These are phyloP conservation scores for Neoboletus brunneissimus DNA, from an alignment of 768 basidiomycete species.

Conservation along the genomic window DNA sequence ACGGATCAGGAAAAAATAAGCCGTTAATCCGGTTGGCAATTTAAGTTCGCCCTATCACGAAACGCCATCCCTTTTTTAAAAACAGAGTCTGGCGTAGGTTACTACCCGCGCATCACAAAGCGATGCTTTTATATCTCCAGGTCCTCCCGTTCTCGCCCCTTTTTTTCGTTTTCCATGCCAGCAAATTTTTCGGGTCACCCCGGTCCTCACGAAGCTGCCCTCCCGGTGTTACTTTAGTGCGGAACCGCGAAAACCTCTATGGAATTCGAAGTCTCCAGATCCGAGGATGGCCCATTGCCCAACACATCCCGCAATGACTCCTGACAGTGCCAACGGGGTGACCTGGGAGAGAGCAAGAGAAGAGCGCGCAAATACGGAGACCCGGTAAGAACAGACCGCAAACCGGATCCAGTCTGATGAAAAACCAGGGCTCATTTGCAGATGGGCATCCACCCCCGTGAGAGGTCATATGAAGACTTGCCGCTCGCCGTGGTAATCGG, in stretches of 20 bases:
- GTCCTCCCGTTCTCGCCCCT: background rate
- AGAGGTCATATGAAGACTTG: conserved; percentile 20
- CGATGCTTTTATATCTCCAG: background rate
- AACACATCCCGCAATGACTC: background rate
- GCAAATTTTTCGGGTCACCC: background rate
- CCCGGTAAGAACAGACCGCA: conserved; percentile 12
- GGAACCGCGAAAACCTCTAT: conserved; percentile 14
- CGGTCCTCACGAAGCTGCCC: background rate
- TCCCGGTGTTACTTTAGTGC: conserved; percentile 2
- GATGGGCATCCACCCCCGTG: conserved; percentile 10
- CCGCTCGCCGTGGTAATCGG: conserved; percentile 25
- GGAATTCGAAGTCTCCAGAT: conserved; percentile 15
- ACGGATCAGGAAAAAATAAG: conserved; percentile 23
- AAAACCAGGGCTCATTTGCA: conserved; percentile 6
- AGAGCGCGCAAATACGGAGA: conserved; percentile 1
- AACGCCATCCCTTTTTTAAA: conserved; percentile 5
- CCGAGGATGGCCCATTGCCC: conserved; percentile 9
- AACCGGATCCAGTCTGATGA: conserved; percentile 20
- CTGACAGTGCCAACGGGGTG: background rate
- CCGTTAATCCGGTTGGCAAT: conserved; percentile 8
- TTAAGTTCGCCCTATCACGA: conserved; percentile 6
- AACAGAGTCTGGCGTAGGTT: background rate
- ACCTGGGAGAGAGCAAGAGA: background rate
- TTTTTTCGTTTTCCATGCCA: background rate
- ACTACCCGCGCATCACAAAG: background rate